Evolutionary conservation across 331 rosid species (phyloP), one percentile per base, ranked within the genome.

Genomic region (Arachis monticola): DNA sequence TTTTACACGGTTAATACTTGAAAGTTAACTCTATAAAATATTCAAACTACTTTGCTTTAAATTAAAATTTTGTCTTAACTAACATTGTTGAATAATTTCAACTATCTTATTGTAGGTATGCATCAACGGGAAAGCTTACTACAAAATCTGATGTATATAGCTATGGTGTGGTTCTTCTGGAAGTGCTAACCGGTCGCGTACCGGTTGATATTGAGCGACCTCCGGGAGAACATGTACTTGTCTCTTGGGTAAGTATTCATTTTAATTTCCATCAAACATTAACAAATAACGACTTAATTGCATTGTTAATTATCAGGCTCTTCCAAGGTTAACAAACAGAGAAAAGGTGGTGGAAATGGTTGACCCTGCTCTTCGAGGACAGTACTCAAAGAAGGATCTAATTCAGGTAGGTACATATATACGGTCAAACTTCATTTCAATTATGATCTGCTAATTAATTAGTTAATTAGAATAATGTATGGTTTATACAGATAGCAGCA

Each of bases 61-160:
- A 17, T 35, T 4, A 35, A 35, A 35, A 35, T 35, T 35, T 35
- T 35, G 40, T 1, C 4, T 35, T 35, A 35, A 35, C 40, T 35
- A 35, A 2, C 40, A 35, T 35, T 35, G 40, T 35, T 35, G 40
- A 17, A 17, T 17, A 35, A 35, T 35, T 35, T 35, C 4, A 4
- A 35, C 40, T 35, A 35, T 4, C 40, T 35, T 35, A 64, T 4
- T 74, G 79, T 52, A 95, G 99, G 91, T 95, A 95, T 70, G 98
- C 89, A 40, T 91, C 97, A 11, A 86, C 96, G 0, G 96, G 99
- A n/a, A 90, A 89, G 83, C 96, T 92, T 2, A 92, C 99, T 3
- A 90, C 99, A 60, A 95, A 89, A 79, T 92, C 96, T 52, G 99
- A 95, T 67, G 99, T 95, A 5, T 95, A 86, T 77, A 92, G 94